phyloP scores from a whole-genome alignment of 192 early-diverging fungal species.

The Coemansia sp. region DNA sequence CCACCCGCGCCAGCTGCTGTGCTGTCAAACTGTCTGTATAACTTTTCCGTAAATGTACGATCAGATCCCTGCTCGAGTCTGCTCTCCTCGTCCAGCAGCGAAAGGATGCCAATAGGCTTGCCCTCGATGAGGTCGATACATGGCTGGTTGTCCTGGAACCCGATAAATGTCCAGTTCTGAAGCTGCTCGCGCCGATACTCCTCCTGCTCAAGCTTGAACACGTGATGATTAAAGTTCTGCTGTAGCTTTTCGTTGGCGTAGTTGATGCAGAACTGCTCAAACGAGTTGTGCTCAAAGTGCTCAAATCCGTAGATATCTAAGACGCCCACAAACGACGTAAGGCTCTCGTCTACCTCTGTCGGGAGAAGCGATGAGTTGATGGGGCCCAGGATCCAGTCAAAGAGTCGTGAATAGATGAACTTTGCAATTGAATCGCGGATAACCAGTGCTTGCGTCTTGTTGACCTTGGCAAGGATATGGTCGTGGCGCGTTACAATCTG shows the following conservation, averaged over 20 bases:
- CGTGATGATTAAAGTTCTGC: constrained; percentile 66
- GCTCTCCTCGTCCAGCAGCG: constrained; percentile 84
- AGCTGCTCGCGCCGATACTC: constrained; percentile 95
- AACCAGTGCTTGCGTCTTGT: constrained; percentile 67
- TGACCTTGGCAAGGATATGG: constrained; percentile 73
- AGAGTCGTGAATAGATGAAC: constrained; percentile 77
- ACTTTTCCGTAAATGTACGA: constrained; percentile 53
- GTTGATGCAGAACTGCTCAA: constrained; percentile 77
- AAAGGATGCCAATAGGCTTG: constrained; percentile 85
- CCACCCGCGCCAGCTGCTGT: background rate
- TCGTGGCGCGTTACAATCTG: constrained; percentile 80
- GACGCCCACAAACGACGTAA: constrained; percentile 78
- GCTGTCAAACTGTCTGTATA: constrained; percentile 39
- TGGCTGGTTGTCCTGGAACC: constrained; percentile 97
- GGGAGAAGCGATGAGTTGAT: constrained; percentile 72
- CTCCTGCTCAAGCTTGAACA: constrained; percentile 68
- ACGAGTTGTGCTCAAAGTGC: constrained; percentile 58
- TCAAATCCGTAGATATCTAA: constrained; percentile 87
- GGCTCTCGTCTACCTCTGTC: constrained; percentile 55
- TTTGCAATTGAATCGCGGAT: constrained; percentile 74
- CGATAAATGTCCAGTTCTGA: constrained; percentile 90
- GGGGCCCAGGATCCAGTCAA: constrained; percentile 80
- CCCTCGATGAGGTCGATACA: constrained; percentile 99
- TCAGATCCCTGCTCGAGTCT: constrained; percentile 53
- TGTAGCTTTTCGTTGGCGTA: constrained; percentile 89